Percentiles rank a stretch among this genome's conserved stretches.
phyloP scores from a whole-genome alignment of 352 stramenopile genomes.

The Phytophthora crassamura region DNA sequence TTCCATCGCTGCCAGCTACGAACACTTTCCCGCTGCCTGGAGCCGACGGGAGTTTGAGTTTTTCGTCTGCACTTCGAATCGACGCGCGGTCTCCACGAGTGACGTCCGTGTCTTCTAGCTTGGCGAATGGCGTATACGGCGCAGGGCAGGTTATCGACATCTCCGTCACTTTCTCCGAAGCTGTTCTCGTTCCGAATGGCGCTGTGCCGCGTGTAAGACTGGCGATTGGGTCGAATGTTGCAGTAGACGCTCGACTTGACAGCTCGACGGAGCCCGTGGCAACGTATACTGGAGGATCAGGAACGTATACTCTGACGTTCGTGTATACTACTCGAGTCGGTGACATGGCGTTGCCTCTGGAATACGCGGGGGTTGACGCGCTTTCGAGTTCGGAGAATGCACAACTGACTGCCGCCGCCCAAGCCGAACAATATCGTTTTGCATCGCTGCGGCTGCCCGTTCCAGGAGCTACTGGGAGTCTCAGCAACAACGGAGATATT shows the following conservation, averaged over 20 bases:
- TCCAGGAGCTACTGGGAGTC: conserved; percentile 47
- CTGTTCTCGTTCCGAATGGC: conserved; percentile 37
- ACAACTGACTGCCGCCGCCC: conserved; percentile 32
- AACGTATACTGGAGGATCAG: conserved; percentile 47
- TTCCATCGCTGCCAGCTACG: conserved; percentile 47
- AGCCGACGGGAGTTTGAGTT: conserved; percentile 48
- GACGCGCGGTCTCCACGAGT: conserved; percentile 52
- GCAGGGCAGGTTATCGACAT: conserved; percentile 65
- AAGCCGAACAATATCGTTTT: conserved; percentile 34
- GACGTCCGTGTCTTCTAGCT: conserved; percentile 50
- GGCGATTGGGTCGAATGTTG: conserved; percentile 43
- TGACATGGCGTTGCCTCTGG: conserved; percentile 64
- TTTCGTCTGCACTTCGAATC: conserved; percentile 44
- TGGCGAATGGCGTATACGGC: conserved; percentile 63
- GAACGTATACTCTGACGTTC: conserved; percentile 48
- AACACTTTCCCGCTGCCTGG: conserved; percentile 55
- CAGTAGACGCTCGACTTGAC: conserved; percentile 8
- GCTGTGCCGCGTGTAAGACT: conserved; percentile 45
- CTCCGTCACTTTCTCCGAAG: conserved; percentile 59
- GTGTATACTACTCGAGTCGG: conserved; percentile 44
- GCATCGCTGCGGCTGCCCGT: conserved; percentile 54
- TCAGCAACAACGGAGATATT: conserved; percentile 74
- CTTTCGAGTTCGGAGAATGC: conserved; percentile 30
- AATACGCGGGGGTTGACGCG: conserved; percentile 62
- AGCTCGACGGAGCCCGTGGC: conserved; percentile 22